These are phyloP conservation scores for Didymella keratinophila DNA, from an alignment of 2,329 filamentous ascomycete genomes.

Conservation along the genomic window DNA sequence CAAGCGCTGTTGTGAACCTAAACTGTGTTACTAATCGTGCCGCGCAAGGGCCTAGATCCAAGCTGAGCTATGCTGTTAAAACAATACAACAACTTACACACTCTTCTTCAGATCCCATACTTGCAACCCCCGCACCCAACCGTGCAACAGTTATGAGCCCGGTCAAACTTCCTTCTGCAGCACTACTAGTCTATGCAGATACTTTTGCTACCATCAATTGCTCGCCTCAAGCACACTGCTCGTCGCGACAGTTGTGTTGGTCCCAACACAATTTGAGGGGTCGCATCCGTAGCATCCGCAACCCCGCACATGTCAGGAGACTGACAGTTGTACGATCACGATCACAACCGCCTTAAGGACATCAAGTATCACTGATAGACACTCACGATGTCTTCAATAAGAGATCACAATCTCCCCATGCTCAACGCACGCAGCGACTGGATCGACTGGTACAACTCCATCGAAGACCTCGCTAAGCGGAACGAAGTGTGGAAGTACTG, in stretches of 20 bases:
- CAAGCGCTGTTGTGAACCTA: no score
- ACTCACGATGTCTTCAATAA: not conserved
- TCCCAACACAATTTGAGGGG: not conserved
- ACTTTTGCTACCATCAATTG: not conserved
- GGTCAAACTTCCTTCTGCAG: not conserved
- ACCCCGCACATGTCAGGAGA: not conserved
- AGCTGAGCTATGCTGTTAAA: not conserved
- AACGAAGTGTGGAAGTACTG: no score
- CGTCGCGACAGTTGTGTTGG: not conserved
- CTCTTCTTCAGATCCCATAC: not conserved
- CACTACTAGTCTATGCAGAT: not conserved
- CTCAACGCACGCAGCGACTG: conserved; percentile 17
- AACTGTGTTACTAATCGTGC: conserved; percentile 1
- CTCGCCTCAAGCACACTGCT: not conserved
- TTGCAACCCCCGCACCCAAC: not conserved
- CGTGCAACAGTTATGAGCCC: not conserved
- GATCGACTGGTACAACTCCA: conserved; percentile 19
- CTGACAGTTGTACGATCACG: not conserved
- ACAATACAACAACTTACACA: conserved; percentile 1
- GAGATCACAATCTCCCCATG: not conserved
- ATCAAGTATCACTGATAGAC: not conserved
- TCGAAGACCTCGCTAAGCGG: no score
- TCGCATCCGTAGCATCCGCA: not conserved
- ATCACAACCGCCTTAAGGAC: not conserved
- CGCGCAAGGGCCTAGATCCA: not conserved